These are phyloP conservation scores for Crucihimalaya himalaica DNA, from an alignment of 345 rosid genomes.

Conservation along the genomic window DNA sequence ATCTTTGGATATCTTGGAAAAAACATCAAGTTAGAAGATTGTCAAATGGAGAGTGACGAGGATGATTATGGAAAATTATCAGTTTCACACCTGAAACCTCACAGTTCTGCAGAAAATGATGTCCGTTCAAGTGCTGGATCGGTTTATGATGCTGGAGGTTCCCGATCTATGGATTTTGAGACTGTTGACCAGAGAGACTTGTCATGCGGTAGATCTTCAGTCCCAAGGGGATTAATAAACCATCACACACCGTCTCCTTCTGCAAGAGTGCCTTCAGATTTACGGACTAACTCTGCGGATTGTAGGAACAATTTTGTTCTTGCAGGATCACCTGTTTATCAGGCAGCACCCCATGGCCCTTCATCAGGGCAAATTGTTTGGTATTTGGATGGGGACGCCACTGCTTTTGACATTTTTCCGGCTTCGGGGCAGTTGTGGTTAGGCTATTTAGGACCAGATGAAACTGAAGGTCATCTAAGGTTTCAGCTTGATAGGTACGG, in stretches of 20 bases:
- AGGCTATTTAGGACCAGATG: slow-evolving; percentile 76
- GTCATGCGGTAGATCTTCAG: slow-evolving; percentile 62
- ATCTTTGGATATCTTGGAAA: slow-evolving; percentile 52
- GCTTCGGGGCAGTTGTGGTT: slow-evolving; percentile 91
- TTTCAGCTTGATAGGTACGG: slow-evolving; percentile 89
- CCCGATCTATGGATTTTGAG: slow-evolving; percentile 70
- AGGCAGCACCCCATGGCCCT: slow-evolving; percentile 48
- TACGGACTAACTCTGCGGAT: slow-evolving; percentile 69
- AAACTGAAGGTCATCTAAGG: slow-evolving; percentile 77
- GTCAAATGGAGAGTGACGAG: slow-evolving; percentile 59
- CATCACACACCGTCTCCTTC: slow-evolving; percentile 72
- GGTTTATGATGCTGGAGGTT: slow-evolving; percentile 59
- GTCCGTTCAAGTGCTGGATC: slow-evolving; percentile 54
- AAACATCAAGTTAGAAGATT: slow-evolving; percentile 51
- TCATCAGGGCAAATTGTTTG: slow-evolving; percentile 54
- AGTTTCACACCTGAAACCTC: slow-evolving; percentile 48
- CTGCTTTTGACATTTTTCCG: slow-evolving; percentile 72
- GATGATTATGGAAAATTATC: slow-evolving; percentile 49
- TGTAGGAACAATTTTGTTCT: slow-evolving; percentile 52
- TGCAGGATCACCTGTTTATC: slow-evolving; percentile 66
- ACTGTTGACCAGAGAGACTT: slow-evolving; percentile 65
- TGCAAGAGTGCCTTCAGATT: slow-evolving; percentile 51
- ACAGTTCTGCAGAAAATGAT: slow-evolving; percentile 46
- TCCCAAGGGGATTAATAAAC: slow-evolving; percentile 55
- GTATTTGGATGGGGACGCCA: slow-evolving; percentile 81